phyloP scores from a whole-genome alignment of 768 basidiomycete genomes.

The Antrodiella citrinella region DNA sequence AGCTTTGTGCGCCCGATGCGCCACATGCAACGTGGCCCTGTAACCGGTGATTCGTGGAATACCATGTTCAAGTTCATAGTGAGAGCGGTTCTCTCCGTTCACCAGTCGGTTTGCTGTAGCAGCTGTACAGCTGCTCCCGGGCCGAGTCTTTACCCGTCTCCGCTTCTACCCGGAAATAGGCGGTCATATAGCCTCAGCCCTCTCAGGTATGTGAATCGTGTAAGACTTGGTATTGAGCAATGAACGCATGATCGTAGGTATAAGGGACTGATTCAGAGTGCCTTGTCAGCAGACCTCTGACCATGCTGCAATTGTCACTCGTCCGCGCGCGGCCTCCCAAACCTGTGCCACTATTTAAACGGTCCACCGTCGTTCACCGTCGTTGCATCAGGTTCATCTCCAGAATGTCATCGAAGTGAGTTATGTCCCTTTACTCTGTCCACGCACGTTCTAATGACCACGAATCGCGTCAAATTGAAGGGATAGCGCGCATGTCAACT shows the following conservation, averaged over 20 bases:
- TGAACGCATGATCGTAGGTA: neutral
- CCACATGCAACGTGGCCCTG: too few relatives aligned
- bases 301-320: neutral
- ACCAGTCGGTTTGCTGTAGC: too few relatives aligned
- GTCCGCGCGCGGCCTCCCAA: neutral
- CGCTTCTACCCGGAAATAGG: neutral
- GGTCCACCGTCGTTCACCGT: neutral
- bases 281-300: neutral
- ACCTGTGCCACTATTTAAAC: neutral
- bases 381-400: neutral
- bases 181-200: neutral
- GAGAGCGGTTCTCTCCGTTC: too few relatives aligned
- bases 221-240: neutral
- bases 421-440: neutral
- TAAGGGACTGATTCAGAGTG: neutral
- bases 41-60: too few relatives aligned
- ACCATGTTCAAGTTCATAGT: too few relatives aligned
- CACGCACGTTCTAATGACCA: too few relatives aligned
- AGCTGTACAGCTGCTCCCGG: too few relatives aligned
- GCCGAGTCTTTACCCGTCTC: too few relatives aligned
- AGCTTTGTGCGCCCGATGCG: too few relatives aligned
- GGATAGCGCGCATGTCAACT: constrained; percentile 28
- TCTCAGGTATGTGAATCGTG: neutral
- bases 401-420: neutral
- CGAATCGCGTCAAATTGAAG: too few relatives aligned